Evolutionary conservation across 129 eudicot genomes (phyloP).

Genomic region (Flaveria brownii): DNA sequence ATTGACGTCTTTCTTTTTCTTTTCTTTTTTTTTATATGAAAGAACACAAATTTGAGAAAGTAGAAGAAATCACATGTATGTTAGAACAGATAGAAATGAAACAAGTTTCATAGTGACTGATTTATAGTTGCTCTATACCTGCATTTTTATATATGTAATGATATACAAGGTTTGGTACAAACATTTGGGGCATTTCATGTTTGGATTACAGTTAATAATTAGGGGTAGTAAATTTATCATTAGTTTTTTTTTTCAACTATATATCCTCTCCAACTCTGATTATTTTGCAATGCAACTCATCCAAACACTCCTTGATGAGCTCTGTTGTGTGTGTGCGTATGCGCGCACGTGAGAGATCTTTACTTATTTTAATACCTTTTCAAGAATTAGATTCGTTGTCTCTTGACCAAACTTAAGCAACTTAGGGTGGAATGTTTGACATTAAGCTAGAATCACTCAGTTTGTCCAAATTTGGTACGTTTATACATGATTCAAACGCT

Average conservation of each 20-base stretch:
- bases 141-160: constrained; percentile 5
- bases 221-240: not conserved
- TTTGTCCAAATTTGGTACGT: not conserved
- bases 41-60: constrained; percentile 14
- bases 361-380: no score
- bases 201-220: not conserved
- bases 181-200: not conserved
- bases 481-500: not conserved
- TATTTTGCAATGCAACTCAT: no score
- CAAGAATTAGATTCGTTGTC: no score
- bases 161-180: not conserved
- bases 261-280: no score
- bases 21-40: constrained; percentile 11
- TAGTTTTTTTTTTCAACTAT: not conserved
- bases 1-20: constrained; percentile 8
- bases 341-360: no score
- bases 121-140: constrained; percentile 20
- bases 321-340: no score
- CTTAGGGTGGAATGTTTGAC: no score
- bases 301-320: no score
- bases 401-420: not conserved
- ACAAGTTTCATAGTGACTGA: constrained; percentile 32
- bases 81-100: constrained; percentile 24
- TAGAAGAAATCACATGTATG: constrained; percentile 26
- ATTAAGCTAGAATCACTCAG: not conserved